Conservation (phyloP, 108 stramenopile species). For the Parmales sp. region DNA sequence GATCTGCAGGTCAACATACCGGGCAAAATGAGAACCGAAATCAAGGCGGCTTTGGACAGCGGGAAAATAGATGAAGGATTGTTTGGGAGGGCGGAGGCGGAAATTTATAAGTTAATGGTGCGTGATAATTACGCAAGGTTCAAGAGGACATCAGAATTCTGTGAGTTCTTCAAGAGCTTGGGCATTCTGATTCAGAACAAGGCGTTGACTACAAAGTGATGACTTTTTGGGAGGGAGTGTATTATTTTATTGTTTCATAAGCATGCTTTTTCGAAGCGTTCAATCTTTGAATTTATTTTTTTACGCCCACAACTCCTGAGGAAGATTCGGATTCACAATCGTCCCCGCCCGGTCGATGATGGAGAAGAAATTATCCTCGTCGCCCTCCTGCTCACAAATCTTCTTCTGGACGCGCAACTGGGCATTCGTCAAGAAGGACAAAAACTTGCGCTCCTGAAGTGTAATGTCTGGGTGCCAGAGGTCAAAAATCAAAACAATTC, state of each 20-base stretch:
- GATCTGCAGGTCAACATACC: constrained; percentile 34
- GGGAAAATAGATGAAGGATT: constrained; percentile 8
- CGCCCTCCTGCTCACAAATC: not conserved
- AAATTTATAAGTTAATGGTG: constrained; percentile 36
- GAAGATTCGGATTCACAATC: not conserved
- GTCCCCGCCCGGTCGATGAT: constrained; percentile 10
- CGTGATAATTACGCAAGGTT: constrained; percentile 35
- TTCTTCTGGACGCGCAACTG: constrained; percentile 16
- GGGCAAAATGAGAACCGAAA: constrained; percentile 11
- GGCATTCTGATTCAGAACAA: constrained; percentile 12
- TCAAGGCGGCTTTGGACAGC: not conserved
- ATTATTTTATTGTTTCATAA: too few relatives aligned
- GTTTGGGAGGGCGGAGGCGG: constrained; percentile 26
- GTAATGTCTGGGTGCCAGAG: constrained; percentile 49
- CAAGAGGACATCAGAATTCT: constrained; percentile 28
- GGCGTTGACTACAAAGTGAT: too few relatives aligned
- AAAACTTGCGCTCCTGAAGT: constrained; percentile 22
- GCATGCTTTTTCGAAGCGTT: too few relatives aligned
- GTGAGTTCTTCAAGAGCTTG: constrained; percentile 17
- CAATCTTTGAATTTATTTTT: not conserved
- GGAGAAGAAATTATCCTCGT: constrained; percentile 6
- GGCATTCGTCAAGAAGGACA: constrained; percentile 14
- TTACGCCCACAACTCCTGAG: constrained; percentile 8
- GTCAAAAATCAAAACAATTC: constrained; percentile 41
- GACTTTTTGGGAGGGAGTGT: too few relatives aligned